Percentiles rank a stretch among this genome's conserved stretches.
Evolutionary conservation across 1,139 yeast genomes (phyloP).

Genomic region (Blastobotrys arbuscula): DNA sequence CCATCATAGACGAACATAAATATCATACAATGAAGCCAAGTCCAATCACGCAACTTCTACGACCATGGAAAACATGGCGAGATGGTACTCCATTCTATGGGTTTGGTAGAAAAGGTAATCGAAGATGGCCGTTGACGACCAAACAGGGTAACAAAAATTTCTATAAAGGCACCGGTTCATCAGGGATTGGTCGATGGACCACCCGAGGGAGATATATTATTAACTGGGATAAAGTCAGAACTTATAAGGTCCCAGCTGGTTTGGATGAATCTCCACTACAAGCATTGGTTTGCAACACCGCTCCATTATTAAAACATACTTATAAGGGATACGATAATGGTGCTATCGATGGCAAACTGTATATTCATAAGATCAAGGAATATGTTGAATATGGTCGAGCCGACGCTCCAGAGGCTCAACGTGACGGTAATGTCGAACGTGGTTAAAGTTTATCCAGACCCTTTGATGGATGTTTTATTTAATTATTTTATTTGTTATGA

Average conservation of each 20-base stretch:
- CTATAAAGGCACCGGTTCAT: constrained; percentile 94
- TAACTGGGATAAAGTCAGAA: constrained; percentile 81
- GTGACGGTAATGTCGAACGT: constrained; percentile 27
- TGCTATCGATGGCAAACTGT: constrained; percentile 67
- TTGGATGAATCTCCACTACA: constrained; percentile 44
- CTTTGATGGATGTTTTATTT: background rate
- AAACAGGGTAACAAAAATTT: constrained; percentile 91
- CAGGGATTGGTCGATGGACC: constrained; percentile 84
- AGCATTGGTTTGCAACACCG: constrained; percentile 68
- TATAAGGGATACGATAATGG: constrained; percentile 68
- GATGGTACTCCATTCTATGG: constrained; percentile 88
- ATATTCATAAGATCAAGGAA: constrained; percentile 66
- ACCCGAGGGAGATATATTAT: constrained; percentile 67
- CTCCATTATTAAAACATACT: constrained; percentile 64
- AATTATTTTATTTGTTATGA: background rate
- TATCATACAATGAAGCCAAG: constrained; percentile 34
- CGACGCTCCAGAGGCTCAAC: constrained; percentile 29
- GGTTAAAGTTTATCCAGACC: constrained; percentile 27
- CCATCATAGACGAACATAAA: background rate
- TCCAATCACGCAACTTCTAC: constrained; percentile 43
- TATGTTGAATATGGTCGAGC: constrained; percentile 65
- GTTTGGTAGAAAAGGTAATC: constrained; percentile 66
- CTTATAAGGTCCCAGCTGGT: constrained; percentile 73
- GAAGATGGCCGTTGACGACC: constrained; percentile 79
- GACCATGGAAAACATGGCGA: constrained; percentile 79